These are phyloP conservation scores for Corinectria fuckeliana DNA, from an alignment of 2,329 filamentous ascomycete genomes.

Conservation along the genomic window DNA sequence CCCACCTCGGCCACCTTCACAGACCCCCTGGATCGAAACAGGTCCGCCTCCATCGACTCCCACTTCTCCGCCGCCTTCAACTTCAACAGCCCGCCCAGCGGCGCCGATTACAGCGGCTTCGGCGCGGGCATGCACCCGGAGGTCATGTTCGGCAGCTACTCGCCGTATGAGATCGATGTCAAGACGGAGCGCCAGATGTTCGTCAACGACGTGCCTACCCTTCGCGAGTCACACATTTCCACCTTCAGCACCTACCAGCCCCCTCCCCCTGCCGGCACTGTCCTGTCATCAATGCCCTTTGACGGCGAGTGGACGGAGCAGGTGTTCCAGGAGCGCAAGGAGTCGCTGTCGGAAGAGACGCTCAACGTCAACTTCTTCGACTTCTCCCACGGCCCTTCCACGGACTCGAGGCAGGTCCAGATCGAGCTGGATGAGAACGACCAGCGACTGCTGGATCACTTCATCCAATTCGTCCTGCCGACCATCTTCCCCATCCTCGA, in stretches of 20 bases:
- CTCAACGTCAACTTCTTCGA: slow-evolving; percentile 84
- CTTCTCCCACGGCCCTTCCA: slow-evolving; percentile 72
- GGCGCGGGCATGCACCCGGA: slow-evolving; percentile 68
- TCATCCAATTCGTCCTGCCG: slow-evolving; percentile 85
- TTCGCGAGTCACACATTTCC: slow-evolving; percentile 85
- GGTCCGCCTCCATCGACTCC: slow-evolving; percentile 81
- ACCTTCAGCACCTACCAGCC: slow-evolving; percentile 92
- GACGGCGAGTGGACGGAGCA: slow-evolving; percentile 67
- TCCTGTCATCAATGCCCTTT: slow-evolving; percentile 66
- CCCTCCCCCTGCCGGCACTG: slow-evolving; percentile 73
- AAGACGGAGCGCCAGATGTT: slow-evolving; percentile 95
- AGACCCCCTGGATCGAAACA: slow-evolving; percentile 73
- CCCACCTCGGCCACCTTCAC: slow-evolving; percentile 82
- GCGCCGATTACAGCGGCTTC: slow-evolving; percentile 66
- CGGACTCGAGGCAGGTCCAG: slow-evolving; percentile 69
- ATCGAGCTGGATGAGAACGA: slow-evolving; percentile 89
- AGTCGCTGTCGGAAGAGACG: slow-evolving; percentile 70
- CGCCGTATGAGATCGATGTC: slow-evolving; percentile 92
- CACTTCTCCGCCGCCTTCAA: slow-evolving; percentile 77
- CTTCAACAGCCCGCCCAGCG: slow-evolving; percentile 68
- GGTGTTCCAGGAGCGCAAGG: slow-evolving; percentile 52
- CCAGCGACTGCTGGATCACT: slow-evolving; percentile 86
- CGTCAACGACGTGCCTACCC: slow-evolving; percentile 86
- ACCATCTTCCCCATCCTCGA: slow-evolving; percentile 93
- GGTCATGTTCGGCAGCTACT: slow-evolving; percentile 64